phyloP scores from a whole-genome alignment of 768 basidiomycete genomes.

The Suillus lakei region DNA sequence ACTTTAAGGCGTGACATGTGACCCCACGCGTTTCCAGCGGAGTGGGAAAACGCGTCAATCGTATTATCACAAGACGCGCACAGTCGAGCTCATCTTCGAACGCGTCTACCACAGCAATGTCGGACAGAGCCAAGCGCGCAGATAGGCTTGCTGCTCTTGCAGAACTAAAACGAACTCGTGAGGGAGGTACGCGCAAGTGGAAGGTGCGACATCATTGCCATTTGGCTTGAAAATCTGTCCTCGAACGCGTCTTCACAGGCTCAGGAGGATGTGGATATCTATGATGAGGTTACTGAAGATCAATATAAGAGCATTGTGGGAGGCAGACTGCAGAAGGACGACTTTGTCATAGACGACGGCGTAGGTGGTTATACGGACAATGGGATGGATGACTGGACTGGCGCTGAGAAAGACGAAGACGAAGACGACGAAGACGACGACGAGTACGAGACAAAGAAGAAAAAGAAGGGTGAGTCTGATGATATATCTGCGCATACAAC shows the following conservation, averaged over 20 bases:
- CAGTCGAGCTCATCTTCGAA: background rate
- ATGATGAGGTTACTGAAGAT: conserved; percentile 90
- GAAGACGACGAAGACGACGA: conserved; percentile 56
- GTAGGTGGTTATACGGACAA: conserved; percentile 92
- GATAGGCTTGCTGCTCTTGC: conserved; percentile 49
- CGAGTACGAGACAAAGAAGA: conserved; percentile 37
- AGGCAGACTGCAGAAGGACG: conserved; percentile 81
- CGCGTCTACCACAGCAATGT: conserved; percentile 24
- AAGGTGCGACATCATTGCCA: conserved; percentile 49
- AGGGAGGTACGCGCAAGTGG: conserved; percentile 59
- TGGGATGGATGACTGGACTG: conserved; percentile 94
- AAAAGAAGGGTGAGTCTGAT: conserved; percentile 41
- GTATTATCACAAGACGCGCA: conserved; percentile 21
- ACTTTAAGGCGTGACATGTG: conserved; percentile 1
- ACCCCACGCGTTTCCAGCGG: conserved; percentile 19
- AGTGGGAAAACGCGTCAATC: conserved; percentile 20
- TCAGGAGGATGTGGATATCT: conserved; percentile 72
- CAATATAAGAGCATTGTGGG: conserved; percentile 87
- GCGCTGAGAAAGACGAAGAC: conserved; percentile 53
- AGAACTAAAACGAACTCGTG: conserved; percentile 62
- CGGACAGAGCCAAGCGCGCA: conserved; percentile 27
- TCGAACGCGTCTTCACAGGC: conserved; percentile 36
- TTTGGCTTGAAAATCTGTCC: conserved; percentile 7
- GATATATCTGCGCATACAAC: background rate
- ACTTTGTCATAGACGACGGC: conserved; percentile 96